Evolutionary conservation across 106 monocot species (phyloP).

Genomic region (Apostasia ramifera): DNA sequence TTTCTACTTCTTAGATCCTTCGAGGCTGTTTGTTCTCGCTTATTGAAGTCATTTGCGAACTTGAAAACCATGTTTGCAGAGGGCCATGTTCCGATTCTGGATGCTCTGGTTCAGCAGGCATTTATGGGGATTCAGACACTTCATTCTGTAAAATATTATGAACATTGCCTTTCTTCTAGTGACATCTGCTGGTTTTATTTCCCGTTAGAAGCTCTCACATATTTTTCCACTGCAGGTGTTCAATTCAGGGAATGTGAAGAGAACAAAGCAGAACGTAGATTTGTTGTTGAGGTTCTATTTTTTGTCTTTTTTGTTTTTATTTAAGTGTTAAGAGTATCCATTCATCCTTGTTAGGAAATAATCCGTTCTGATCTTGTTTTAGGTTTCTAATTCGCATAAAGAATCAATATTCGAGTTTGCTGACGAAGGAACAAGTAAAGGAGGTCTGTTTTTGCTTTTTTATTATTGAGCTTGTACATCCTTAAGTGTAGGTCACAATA

Average conservation of each 20-base stretch:
- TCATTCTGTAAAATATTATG: conserved; percentile 57
- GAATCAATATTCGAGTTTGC: conserved; percentile 46
- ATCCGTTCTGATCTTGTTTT: conserved; percentile 6
- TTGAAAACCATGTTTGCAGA: conserved; percentile 50
- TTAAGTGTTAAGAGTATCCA: background rate
- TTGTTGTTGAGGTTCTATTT: conserved; percentile 47
- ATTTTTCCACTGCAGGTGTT: conserved; percentile 33
- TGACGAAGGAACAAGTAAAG: conserved; percentile 55
- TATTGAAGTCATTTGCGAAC: conserved; percentile 49
- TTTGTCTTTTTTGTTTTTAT: background rate
- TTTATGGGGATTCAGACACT: conserved; percentile 61
- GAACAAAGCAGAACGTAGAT: conserved; percentile 49
- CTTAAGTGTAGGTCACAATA: background rate
- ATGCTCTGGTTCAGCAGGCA: conserved; percentile 64
- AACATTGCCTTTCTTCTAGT: background rate
- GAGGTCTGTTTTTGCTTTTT: conserved; percentile 42
- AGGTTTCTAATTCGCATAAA: conserved; percentile 74
- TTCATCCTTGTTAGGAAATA: background rate
- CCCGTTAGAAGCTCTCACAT: conserved; percentile 1
- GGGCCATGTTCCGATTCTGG: conserved; percentile 35
- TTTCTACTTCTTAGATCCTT: conserved; percentile 57
- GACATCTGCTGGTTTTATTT: conserved; percentile 1
- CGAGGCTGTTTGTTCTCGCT: conserved; percentile 47
- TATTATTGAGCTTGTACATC: background rate
- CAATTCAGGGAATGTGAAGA: conserved; percentile 26